Evolutionary conservation across 116 monocot genomes (phyloP).

Genomic region (Cymodocea nodosa): DNA sequence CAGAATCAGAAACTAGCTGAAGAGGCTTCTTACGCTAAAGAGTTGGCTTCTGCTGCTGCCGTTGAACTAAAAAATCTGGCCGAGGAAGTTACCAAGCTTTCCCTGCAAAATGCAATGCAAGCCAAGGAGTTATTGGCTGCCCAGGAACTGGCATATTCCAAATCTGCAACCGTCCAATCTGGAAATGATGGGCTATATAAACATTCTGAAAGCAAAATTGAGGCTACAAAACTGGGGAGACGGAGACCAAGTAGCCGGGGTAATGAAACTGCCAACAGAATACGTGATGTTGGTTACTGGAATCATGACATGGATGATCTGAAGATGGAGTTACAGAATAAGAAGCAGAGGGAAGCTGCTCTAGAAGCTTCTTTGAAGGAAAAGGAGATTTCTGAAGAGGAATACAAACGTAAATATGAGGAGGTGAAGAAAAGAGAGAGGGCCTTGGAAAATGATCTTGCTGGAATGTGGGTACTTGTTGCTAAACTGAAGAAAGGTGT

Average conservation of each 20-base stretch:
- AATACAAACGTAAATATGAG: slow-evolving; percentile 61
- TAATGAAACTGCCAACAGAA: slow-evolving; percentile 16
- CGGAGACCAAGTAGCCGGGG: slow-evolving; percentile 34
- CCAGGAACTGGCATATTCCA: slow-evolving; percentile 37
- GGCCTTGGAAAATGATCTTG: slow-evolving; percentile 83
- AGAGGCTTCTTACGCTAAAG: slow-evolving; percentile 94
- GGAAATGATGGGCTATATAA: slow-evolving; percentile 18
- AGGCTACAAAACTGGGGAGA: slow-evolving; percentile 30
- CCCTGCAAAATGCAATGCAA: slow-evolving; percentile 73
- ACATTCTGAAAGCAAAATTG: slow-evolving; percentile 29
- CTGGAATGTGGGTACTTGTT: slow-evolving; percentile 98
- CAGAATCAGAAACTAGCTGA: slow-evolving; percentile 68
- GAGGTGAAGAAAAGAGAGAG: slow-evolving; percentile 76
- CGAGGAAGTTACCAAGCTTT: slow-evolving; percentile 84
- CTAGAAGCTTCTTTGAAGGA: slow-evolving; percentile 69
- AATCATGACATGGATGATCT: slow-evolving; percentile 55
- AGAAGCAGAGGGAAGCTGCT: slow-evolving; percentile 64
- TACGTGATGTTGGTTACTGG: slow-evolving; percentile 24
- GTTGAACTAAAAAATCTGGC: slow-evolving; percentile 91
- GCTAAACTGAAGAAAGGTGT: slow-evolving; percentile 82
- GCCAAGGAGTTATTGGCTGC: slow-evolving; percentile 54
- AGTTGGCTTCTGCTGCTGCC: slow-evolving; percentile 95
- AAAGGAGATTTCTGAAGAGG: slow-evolving; percentile 64
- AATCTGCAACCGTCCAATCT: slow-evolving; percentile 9
- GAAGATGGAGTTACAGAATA: slow-evolving; percentile 54